phyloP scores from a whole-genome alignment of 495 filamentous ascomycete genomes.

The Trichoderma erinaceum region DNA sequence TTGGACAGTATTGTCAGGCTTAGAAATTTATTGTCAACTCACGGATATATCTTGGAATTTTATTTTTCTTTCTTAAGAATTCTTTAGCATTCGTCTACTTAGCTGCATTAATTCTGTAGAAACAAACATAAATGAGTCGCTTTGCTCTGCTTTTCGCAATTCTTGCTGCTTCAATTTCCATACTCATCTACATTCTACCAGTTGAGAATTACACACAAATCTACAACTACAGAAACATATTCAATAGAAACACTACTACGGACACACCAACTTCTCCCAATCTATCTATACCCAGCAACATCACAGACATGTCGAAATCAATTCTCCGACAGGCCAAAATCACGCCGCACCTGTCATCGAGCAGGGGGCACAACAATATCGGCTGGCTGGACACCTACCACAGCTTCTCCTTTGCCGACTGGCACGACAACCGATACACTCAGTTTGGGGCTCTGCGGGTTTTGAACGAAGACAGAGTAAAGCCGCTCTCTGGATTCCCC shows the following conservation, averaged over 20 bases:
- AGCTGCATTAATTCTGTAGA: background rate
- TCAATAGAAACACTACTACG: background rate
- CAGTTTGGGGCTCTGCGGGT: constrained; percentile 68
- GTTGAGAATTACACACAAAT: background rate
- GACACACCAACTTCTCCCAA: constrained; percentile 11
- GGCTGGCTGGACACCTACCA: constrained; percentile 83
- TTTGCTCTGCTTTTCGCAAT: background rate
- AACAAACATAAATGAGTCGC: background rate
- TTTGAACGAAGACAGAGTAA: constrained; percentile 77
- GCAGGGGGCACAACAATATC: constrained; percentile 67
- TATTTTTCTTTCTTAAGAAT: background rate
- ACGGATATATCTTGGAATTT: background rate
- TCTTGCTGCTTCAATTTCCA: constrained; percentile 4
- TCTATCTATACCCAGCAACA: constrained; percentile 21
- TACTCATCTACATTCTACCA: constrained; percentile 1
- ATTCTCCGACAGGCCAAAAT: constrained; percentile 57
- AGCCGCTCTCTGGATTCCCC: constrained; percentile 61
- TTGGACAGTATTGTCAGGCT: constrained; percentile 1
- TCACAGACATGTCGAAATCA: constrained; percentile 46
- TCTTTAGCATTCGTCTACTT: background rate
- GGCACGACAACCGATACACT: constrained; percentile 58
- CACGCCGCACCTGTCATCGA: constrained; percentile 51
- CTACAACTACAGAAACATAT: background rate
- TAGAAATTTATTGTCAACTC: constrained; percentile 7
- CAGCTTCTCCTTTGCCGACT: constrained; percentile 72